Evolutionary conservation across 805 yeast species (phyloP), one percentile per base, ranked within the genome.

Genomic region (Metschnikowia continentalis): DNA sequence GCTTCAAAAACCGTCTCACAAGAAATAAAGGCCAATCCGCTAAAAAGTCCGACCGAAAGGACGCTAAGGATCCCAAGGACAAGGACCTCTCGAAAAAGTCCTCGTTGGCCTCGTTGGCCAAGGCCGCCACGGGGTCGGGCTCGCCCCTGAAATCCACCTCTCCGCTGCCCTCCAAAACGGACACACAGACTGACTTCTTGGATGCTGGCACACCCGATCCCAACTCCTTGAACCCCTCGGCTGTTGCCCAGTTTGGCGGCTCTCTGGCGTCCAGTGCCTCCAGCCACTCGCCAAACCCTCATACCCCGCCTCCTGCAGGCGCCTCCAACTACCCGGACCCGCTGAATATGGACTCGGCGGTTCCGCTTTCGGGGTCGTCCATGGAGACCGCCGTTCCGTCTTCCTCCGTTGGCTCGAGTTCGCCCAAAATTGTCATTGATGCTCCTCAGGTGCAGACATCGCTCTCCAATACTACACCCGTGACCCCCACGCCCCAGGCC

Each of bases 1-100:
- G 88, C 30, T 83, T 83, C 67, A 83, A 82, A 62, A 86, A 83
- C 62, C 66, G 77, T 55, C 76, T 74, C 59, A 69, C 77, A 17
- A 66, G 77, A 42, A 71, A 70, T 60, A 69, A 75, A 66, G 59
- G 60, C 65, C 64, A 63, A 65, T 45, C 64, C 56, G 48, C 61
- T 23, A 61, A 57, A 44, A 70, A 70, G 40, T 68, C 68, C 54
- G 61, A 52, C 49, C 56, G 70, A 50, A 72, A 76, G 57, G 73
- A 72, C 57, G 69, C 68, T 35, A 65, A 63, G 32, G 72, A 70
- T 49, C 23, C 51, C 52, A 73, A 77, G 64, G 75, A 77, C 46
- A 68, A 75, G 55, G 53, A 49, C 6, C 6, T 30, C 20, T 8
- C 47, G 33, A 49, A 54, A 26, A 42, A 50, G 35, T 35, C 36